Conservation (phyloP, 345 rosid species). For the Lepidium africanum region DNA sequence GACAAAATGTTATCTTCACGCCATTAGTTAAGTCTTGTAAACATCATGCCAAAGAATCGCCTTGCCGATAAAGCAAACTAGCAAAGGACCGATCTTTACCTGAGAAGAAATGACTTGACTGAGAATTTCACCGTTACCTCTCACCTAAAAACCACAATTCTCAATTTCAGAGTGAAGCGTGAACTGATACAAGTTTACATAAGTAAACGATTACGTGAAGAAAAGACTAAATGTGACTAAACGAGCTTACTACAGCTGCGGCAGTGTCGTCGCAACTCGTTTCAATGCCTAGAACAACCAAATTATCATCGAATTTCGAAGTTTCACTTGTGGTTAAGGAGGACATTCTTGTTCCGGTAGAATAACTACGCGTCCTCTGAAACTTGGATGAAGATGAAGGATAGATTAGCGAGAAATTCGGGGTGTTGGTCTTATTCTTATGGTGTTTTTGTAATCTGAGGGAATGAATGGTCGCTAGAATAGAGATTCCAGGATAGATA, state of each 20-base stretch:
- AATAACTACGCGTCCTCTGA: background rate
- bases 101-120: slow-evolving; percentile 95
- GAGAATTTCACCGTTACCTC: slow-evolving; percentile 71
- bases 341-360: background rate
- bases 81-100: slow-evolving; percentile 42
- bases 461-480: background rate
- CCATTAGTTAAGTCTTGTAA: background rate
- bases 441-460: background rate
- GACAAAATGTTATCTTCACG: background rate
- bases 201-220: background rate
- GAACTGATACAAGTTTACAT: background rate
- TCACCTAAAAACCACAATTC: slow-evolving; percentile 43
- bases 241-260: slow-evolving; percentile 66
- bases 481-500: background rate
- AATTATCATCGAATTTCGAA: slow-evolving; percentile 30
- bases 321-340: background rate
- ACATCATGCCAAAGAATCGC: background rate
- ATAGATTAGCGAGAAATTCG: background rate
- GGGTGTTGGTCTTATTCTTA: background rate
- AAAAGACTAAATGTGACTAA: background rate
- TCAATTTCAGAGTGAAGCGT: background rate
- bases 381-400: slow-evolving; percentile 1
- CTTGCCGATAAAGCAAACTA: background rate
- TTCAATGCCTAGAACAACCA: slow-evolving; percentile 92
- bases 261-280: slow-evolving; percentile 99